phyloP scores from a whole-genome alignment of 495 filamentous ascomycete species.

The Aspergillus cristatus region DNA sequence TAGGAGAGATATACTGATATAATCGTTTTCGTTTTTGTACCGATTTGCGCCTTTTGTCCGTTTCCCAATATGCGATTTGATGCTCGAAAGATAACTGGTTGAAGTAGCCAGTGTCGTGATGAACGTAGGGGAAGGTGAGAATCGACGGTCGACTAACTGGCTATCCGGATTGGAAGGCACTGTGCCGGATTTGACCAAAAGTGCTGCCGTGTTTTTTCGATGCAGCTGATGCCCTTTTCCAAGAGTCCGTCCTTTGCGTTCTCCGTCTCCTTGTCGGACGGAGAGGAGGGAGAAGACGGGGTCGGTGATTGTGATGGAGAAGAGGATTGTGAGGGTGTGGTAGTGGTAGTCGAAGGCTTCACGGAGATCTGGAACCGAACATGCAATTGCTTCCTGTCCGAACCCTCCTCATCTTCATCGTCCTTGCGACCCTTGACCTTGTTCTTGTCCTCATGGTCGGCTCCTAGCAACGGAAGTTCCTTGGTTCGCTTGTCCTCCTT shows the following conservation, averaged over 20 bases:
- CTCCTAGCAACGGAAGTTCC: not conserved
- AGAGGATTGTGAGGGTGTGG: not conserved
- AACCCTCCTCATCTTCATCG: not conserved
- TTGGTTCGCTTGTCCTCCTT: not conserved
- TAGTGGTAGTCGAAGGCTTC: not conserved
- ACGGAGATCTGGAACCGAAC: not conserved
- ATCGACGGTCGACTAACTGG: slow-evolving; percentile 2
- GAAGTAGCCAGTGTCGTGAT: too few species aligned
- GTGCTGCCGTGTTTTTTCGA: slow-evolving; percentile 13
- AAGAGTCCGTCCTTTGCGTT: slow-evolving; percentile 8
- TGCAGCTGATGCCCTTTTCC: slow-evolving; percentile 14
- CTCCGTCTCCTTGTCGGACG: slow-evolving; percentile 7
- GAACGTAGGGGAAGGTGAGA: not conserved
- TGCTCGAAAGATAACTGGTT: too few species aligned
- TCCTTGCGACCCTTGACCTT: not conserved
- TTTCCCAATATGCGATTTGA: too few species aligned
- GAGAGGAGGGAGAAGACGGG: slow-evolving; percentile 1
- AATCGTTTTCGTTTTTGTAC: too few species aligned
- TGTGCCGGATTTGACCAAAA: slow-evolving; percentile 15
- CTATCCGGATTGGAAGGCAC: slow-evolving; percentile 16
- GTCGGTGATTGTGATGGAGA: slow-evolving; percentile 4
- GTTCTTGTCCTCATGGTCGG: not conserved
- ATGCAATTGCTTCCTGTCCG: not conserved
- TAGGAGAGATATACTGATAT: too few species aligned
- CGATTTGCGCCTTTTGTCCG: too few species aligned